phyloP scores from a whole-genome alignment of 495 filamentous ascomycete genomes.

The Parmelia sp. region DNA sequence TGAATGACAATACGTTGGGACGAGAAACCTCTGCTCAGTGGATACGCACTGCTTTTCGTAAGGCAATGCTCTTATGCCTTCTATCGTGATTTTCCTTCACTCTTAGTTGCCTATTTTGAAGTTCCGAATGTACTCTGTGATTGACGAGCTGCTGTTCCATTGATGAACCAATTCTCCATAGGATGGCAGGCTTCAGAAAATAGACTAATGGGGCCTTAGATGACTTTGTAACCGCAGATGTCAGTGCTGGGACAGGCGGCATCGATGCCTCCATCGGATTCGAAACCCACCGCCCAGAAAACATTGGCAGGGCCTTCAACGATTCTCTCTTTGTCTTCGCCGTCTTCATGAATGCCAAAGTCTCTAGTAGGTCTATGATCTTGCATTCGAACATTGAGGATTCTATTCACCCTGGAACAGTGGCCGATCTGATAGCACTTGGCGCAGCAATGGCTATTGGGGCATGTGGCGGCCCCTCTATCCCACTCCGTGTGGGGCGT shows the following conservation, averaged over 20 bases:
- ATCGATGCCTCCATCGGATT: conserved; percentile 34
- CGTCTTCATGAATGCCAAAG: conserved; percentile 44
- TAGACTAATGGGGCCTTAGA: conserved; percentile 10
- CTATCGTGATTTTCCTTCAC: not conserved
- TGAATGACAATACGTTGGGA: conserved; percentile 9
- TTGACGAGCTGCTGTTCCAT: no score
- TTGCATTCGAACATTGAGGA: not conserved
- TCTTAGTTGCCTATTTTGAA: not conserved
- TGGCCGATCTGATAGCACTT: conserved; percentile 52
- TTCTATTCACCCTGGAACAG: not conserved
- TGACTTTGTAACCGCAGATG: conserved; percentile 31
- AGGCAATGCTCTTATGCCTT: not conserved
- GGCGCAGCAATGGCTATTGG: conserved; percentile 52
- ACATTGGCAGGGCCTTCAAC: conserved; percentile 50
- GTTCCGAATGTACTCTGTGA: not conserved
- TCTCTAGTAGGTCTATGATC: conserved; percentile 25
- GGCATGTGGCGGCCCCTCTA: conserved; percentile 50
- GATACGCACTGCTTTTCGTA: conserved; percentile 19
- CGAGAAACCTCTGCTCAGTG: conserved; percentile 19
- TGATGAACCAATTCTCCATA: no score
- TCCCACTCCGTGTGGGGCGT: conserved; percentile 49
- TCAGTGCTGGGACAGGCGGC: conserved; percentile 29
- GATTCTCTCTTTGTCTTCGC: conserved; percentile 48
- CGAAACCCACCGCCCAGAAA: conserved; percentile 38
- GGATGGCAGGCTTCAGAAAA: not conserved